Evolutionary conservation across 192 early-diverging fungal genomes (phyloP).

Genomic region (Rhizoclosmatium globosum): DNA sequence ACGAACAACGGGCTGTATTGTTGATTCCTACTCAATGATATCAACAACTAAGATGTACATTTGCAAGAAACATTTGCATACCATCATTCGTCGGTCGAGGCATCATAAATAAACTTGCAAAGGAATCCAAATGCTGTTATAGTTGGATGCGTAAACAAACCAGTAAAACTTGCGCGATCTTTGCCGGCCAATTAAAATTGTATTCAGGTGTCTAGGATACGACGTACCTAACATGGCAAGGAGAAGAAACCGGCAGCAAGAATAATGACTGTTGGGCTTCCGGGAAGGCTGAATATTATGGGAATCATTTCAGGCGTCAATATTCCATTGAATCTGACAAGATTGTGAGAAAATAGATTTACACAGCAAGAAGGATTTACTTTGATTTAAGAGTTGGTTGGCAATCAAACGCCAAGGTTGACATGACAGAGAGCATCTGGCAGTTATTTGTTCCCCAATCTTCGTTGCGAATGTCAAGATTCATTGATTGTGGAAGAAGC

Average conservation of each 20-base stretch:
- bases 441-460: neutral
- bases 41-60: neutral
- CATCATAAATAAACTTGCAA: neutral
- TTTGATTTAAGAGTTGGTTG: neutral
- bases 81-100: neutral
- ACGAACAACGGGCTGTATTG: neutral
- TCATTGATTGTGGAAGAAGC: neutral
- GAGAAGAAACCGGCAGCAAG: neutral
- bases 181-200: neutral
- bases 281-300: neutral
- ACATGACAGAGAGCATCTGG: neutral
- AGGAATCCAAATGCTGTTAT: neutral
- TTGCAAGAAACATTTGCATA: neutral
- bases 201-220: neutral
- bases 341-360: neutral
- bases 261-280: neutral
- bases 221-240: neutral
- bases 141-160: neutral
- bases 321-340: neutral
- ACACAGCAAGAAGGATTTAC: too few relatives aligned
- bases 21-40: neutral
- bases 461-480: neutral
- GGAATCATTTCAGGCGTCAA: neutral
- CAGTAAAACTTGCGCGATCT: neutral
- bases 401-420: neutral